phyloP scores from a whole-genome alignment of 495 filamentous ascomycete genomes.

The Neurospora sp. region DNA sequence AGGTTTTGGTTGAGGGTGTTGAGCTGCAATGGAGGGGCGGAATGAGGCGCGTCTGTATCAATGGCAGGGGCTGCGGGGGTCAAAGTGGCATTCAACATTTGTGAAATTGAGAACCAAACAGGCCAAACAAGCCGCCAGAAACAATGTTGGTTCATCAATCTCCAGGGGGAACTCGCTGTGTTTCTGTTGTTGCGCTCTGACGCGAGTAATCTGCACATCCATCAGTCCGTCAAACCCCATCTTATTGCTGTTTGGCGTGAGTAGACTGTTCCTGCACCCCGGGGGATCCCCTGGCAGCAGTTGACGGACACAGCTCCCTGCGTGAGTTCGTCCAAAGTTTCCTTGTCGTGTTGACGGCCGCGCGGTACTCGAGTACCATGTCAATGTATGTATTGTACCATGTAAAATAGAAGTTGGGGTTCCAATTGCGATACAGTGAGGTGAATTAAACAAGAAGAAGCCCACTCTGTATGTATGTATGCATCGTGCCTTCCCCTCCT shows the following conservation, averaged over 20 bases:
- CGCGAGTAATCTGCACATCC: background rate
- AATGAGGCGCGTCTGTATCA: constrained; percentile 9
- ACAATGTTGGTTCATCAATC: background rate
- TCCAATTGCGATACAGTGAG: background rate
- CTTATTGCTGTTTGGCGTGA: background rate
- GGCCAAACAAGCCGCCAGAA: background rate
- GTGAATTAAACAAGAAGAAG: background rate
- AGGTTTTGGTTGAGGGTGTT: constrained; percentile 25
- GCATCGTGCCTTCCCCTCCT: background rate
- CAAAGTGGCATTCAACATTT: constrained; percentile 27
- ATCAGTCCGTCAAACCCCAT: background rate
- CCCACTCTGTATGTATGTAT: background rate
- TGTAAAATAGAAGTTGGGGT: background rate
- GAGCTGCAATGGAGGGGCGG: constrained; percentile 5
- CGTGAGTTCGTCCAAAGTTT: background rate
- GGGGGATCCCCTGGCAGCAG: background rate
- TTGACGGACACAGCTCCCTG: background rate
- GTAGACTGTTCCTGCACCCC: background rate
- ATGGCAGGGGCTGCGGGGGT: constrained; percentile 11
- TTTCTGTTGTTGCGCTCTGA: background rate
- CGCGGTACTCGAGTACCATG: background rate
- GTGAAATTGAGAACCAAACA: constrained; percentile 3
- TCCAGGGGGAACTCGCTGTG: background rate
- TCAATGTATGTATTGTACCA: background rate
- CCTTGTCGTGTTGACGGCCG: background rate